Conservation (phyloP, 202 grass and related monocot genomes). For the Schoenoplectus tabernaemontani region DNA sequence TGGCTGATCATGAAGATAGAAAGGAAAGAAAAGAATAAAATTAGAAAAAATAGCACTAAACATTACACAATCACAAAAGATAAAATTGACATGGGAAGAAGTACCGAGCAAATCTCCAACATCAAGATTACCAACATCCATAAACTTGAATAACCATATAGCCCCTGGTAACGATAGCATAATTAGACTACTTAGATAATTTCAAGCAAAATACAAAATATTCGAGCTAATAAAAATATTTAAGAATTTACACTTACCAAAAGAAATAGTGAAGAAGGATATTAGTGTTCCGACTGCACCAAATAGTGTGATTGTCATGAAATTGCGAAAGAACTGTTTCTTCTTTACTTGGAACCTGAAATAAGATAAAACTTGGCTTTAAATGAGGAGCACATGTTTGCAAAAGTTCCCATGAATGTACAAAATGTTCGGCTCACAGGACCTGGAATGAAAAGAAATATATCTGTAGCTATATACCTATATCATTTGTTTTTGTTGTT, state of each 20-base stretch:
- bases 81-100: background rate
- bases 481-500: background rate
- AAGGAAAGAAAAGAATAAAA: conserved; percentile 12
- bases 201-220: conserved; percentile 16
- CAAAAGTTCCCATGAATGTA: background rate
- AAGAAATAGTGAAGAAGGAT: conserved; percentile 82
- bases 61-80: background rate
- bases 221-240: background rate
- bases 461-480: too few species aligned
- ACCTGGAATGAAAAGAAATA: conserved; percentile 33
- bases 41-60: background rate
- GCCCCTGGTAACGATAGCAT: conserved; percentile 48
- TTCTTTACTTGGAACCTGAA: conserved; percentile 98
- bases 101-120: conserved; percentile 96
- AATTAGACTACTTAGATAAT: conserved; percentile 20
- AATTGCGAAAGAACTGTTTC: conserved; percentile 97
- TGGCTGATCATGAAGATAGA: conserved; percentile 55
- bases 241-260: conserved; percentile 40
- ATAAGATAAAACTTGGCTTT: conserved; percentile 20
- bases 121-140: conserved; percentile 82
- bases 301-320: conserved; percentile 91
- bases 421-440: background rate
- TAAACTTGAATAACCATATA: conserved; percentile 64
- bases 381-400: background rate
- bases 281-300: conserved; percentile 88